phyloP scores from a whole-genome alignment of 1,284 basidiomycete genomes.

The Coniferiporia sulphurascens region DNA sequence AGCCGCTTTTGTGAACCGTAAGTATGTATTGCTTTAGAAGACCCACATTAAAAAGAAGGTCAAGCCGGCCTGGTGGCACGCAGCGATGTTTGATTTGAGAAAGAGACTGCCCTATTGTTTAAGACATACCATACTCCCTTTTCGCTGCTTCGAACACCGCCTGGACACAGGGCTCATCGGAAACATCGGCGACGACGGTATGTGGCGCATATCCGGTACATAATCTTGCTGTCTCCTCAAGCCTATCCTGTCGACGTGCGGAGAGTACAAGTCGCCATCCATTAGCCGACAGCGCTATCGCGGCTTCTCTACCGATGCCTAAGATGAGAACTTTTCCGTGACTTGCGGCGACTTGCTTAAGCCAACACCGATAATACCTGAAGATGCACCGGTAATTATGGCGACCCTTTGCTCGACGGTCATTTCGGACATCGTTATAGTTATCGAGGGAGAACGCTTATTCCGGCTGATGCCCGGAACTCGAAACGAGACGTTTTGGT shows the following conservation, averaged over 20 bases:
- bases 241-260: conserved; percentile 48
- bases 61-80: conserved; percentile 49
- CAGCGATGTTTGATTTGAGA: background rate
- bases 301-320: conserved; percentile 37
- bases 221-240: conserved; percentile 51
- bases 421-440: conserved; percentile 38
- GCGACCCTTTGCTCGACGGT: conserved; percentile 24
- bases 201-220: conserved; percentile 43
- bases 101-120: background rate
- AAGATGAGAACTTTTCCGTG: background rate
- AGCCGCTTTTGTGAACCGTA: background rate
- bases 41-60: conserved; percentile 76
- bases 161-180: conserved; percentile 53
- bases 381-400: conserved; percentile 32
- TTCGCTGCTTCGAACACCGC: conserved; percentile 54
- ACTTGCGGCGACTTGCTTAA: background rate
- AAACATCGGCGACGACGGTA: conserved; percentile 57
- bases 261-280: conserved; percentile 59
- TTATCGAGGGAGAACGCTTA: conserved; percentile 37
- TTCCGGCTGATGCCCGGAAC: background rate
- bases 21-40: background rate
- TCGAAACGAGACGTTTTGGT: too few relatives aligned
- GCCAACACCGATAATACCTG: conserved; percentile 24
- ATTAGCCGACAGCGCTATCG: conserved; percentile 45
- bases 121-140: conserved; percentile 48